A percentile compares a stretch with the other conserved stretches of the same genome.
phyloP scores from a whole-genome alignment of 768 basidiomycete genomes.

The Pleurotus pulmonarius region DNA sequence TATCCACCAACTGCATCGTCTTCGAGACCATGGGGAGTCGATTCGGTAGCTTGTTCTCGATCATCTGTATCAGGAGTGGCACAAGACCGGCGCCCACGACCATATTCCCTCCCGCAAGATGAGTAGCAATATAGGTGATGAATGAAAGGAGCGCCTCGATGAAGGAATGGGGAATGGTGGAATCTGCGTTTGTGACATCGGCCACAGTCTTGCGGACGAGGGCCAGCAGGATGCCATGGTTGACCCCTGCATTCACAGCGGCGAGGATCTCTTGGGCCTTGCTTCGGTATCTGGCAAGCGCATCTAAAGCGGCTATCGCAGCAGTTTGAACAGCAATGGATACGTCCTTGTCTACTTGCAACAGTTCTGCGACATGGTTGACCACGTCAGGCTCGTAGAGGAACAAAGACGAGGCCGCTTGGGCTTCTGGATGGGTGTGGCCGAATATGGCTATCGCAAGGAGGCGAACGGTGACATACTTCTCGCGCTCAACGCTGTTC shows the following conservation, averaged over 20 bases:
- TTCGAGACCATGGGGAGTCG: constrained; percentile 80
- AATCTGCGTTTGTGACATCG: constrained; percentile 66
- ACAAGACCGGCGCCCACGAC: constrained; percentile 92
- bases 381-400: constrained; percentile 94
- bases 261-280: constrained; percentile 85
- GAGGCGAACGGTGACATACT: constrained; percentile 77
- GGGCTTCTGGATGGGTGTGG: constrained; percentile 77
- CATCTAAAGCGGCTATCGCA: constrained; percentile 87
- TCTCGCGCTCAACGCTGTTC: constrained; percentile 63
- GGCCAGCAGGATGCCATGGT: constrained; percentile 92
- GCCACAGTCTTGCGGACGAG: constrained; percentile 77
- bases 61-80: constrained; percentile 83
- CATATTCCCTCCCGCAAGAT: constrained; percentile 86
- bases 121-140: constrained; percentile 82
- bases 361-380: constrained; percentile 80
- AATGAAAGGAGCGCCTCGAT: constrained; percentile 85
- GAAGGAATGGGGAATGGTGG: constrained; percentile 66
- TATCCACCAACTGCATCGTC: constrained; percentile 89
- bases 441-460: constrained; percentile 90
- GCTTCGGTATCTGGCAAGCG: constrained; percentile 77
- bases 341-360: constrained; percentile 75
- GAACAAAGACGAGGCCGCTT: constrained; percentile 80
- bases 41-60: constrained; percentile 70
- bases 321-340: constrained; percentile 75
- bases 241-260: constrained; percentile 91